phyloP scores from a whole-genome alignment of 345 rosid species.

The Populus deltoides region DNA sequence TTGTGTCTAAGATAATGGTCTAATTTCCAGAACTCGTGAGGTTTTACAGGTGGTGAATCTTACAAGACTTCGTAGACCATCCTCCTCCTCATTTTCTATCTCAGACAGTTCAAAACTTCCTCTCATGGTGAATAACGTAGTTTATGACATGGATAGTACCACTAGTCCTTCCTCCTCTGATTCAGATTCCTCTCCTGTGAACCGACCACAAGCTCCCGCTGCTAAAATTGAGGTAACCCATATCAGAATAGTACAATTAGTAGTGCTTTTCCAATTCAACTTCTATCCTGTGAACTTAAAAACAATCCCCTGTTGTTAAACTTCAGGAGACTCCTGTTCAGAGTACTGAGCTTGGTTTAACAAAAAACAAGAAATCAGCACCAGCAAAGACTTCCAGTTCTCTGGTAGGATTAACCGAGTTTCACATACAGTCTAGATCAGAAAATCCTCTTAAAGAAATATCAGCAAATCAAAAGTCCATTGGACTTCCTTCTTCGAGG shows the following conservation, averaged over 20 bases:
- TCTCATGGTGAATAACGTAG: slow-evolving; percentile 58
- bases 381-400: slow-evolving; percentile 35
- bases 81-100: slow-evolving; percentile 29
- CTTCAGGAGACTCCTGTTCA: slow-evolving; percentile 23
- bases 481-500: slow-evolving; percentile 36
- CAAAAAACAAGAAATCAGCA: slow-evolving; percentile 18
- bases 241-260: background rate
- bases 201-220: slow-evolving; percentile 19
- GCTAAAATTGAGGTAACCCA: slow-evolving; percentile 13
- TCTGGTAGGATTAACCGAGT: slow-evolving; percentile 18
- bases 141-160: slow-evolving; percentile 77
- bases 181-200: slow-evolving; percentile 53
- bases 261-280: background rate
- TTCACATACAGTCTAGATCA: slow-evolving; percentile 25
- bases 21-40: background rate
- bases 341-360: slow-evolving; percentile 15
- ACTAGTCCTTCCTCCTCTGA: slow-evolving; percentile 89
- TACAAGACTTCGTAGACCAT: slow-evolving; percentile 64
- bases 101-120: slow-evolving; percentile 42
- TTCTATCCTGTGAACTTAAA: background rate
- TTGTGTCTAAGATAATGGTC: background rate
- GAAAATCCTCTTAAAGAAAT: slow-evolving; percentile 53
- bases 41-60: slow-evolving; percentile 52
- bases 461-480: slow-evolving; percentile 40
- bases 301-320: background rate